A percentile compares a stretch with the other conserved stretches of the same genome.
These are phyloP conservation scores for Aristolochia californica DNA, from an alignment of 164 flowering plant genomes.

Conservation along the genomic window DNA sequence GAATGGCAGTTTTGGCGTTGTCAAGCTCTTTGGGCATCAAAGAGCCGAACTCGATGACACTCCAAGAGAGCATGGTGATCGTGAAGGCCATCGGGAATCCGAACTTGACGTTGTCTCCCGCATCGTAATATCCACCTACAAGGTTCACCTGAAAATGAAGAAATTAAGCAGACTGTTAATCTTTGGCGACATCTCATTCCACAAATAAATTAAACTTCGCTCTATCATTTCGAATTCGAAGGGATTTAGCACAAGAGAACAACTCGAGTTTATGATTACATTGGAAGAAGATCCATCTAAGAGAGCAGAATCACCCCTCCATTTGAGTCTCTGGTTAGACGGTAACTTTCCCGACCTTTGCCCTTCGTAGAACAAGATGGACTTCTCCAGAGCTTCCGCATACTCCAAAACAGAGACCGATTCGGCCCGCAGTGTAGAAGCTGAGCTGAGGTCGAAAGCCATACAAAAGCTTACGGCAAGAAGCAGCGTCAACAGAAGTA, in stretches of 20 bases:
- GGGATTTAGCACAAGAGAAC: no score
- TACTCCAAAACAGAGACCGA: conserved; percentile 20
- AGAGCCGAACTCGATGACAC: conserved; percentile 44
- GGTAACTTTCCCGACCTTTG: conserved; percentile 72
- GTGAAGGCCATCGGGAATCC: conserved; percentile 87
- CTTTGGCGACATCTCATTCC: no score
- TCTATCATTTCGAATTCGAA: no score
- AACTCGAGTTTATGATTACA: not conserved
- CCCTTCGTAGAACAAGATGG: conserved; percentile 64
- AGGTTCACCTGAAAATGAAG: conserved; percentile 41
- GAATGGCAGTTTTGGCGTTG: conserved; percentile 44
- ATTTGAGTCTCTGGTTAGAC: conserved; percentile 33
- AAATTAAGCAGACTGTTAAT: no score
- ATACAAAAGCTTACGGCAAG: no score
- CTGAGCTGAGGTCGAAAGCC: no score
- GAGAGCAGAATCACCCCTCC: conserved; percentile 64
- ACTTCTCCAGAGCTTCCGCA: conserved; percentile 39
- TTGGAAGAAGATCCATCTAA: conserved; percentile 30
- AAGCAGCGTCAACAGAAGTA: no score
- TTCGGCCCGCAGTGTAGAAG: no score
- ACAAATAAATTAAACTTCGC: no score
- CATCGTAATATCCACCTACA: conserved; percentile 82
- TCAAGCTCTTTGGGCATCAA: conserved; percentile 36
- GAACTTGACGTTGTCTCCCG: conserved; percentile 77
- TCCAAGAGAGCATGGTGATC: conserved; percentile 66